These are phyloP conservation scores for Exsudoporus frostii DNA, from an alignment of 768 basidiomycete genomes.

Conservation along the genomic window DNA sequence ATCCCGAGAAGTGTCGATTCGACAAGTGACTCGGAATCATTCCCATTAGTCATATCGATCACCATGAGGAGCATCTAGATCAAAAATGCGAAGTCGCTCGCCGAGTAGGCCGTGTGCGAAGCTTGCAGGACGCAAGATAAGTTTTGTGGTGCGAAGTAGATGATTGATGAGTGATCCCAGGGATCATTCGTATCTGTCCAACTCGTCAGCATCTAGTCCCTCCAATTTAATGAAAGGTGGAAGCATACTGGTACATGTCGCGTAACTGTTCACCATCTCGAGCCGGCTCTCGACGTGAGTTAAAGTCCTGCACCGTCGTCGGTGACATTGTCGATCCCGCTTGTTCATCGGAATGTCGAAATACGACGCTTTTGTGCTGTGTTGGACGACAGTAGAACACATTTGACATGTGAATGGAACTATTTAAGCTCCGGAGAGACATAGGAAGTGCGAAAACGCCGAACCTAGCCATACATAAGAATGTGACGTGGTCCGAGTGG, in stretches of 20 bases:
- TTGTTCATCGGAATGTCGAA: slow-evolving; percentile 61
- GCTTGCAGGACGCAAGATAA: slow-evolving; percentile 80
- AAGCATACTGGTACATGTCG: slow-evolving; percentile 66
- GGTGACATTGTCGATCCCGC: slow-evolving; percentile 61
- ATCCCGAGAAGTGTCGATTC: slow-evolving; percentile 52
- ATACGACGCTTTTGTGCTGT: slow-evolving; percentile 86
- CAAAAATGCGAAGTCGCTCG: slow-evolving; percentile 69
- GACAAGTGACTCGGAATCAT: slow-evolving; percentile 46
- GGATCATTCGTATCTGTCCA: slow-evolving; percentile 62
- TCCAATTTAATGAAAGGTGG: neutral
- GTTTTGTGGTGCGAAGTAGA: slow-evolving; percentile 83
- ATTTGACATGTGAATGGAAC: too few species aligned
- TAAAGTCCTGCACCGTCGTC: slow-evolving; percentile 76
- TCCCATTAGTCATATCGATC: slow-evolving; percentile 72
- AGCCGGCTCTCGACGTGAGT: slow-evolving; percentile 87
- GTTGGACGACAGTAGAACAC: too few species aligned
- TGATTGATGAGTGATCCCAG: slow-evolving; percentile 79
- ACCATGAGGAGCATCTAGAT: slow-evolving; percentile 77
- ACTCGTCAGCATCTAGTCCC: neutral
- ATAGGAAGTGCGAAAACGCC: too few species aligned
- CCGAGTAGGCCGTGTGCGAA: slow-evolving; percentile 85
- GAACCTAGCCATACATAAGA: too few species aligned
- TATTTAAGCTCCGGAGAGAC: too few species aligned
- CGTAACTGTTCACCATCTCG: slow-evolving; percentile 79
- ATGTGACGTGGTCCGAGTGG: too few species aligned